These are phyloP conservation scores for Scheffersomyces coipomensis DNA, from an alignment of 805 yeast genomes.

Conservation along the genomic window DNA sequence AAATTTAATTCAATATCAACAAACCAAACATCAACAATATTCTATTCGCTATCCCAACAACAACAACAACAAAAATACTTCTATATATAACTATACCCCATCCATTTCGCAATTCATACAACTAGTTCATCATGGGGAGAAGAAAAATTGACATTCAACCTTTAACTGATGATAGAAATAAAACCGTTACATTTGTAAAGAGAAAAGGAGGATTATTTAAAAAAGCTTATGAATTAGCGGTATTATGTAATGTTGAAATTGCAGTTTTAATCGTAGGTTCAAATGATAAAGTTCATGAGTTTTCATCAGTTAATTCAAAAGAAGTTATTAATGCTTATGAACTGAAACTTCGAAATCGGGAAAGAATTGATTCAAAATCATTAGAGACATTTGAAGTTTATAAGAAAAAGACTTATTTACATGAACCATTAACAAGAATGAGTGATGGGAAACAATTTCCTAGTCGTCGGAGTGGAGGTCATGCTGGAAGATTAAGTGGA, in stretches of 20 bases:
- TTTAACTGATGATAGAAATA: constrained; percentile 82
- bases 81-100: not conserved
- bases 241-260: constrained; percentile 87
- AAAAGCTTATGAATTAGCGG: constrained; percentile 82
- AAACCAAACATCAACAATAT: too few species aligned
- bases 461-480: too few species aligned
- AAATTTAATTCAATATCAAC: too few species aligned
- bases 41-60: not conserved
- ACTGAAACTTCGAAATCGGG: constrained; percentile 10
- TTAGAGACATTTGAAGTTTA: constrained; percentile 70
- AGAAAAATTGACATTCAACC: constrained; percentile 94
- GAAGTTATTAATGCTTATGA: constrained; percentile 23
- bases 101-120: not conserved
- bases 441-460: constrained; percentile 7
- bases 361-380: constrained; percentile 53
- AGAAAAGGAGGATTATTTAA: constrained; percentile 92
- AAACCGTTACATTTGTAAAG: constrained; percentile 85
- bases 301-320: constrained; percentile 64
- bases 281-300: constrained; percentile 82
- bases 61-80: not conserved
- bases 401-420: constrained; percentile 33
- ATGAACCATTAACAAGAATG: constrained; percentile 10
- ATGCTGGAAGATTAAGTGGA: too few species aligned
- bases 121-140: constrained; percentile 71
- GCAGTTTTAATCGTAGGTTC: constrained; percentile 86